Base-by-base conservation (phyloP, 2,329 filamentous ascomycete genomes). In the Stromatinia cepivora region DNA sequence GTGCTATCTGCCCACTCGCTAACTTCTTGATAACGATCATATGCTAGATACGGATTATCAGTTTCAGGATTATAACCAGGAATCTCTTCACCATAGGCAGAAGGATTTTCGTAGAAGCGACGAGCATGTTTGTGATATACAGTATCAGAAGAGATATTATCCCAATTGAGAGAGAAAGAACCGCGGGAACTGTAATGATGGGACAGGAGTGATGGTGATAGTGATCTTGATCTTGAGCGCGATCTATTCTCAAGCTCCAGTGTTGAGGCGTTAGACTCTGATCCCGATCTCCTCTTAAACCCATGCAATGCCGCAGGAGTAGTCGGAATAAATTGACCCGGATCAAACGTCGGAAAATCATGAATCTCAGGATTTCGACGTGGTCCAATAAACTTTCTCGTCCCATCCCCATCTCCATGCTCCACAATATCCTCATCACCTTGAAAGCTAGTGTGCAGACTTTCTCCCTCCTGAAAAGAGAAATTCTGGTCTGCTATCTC, bases 71-170 rank as follows among this genome's bases (percentile, higher is more conserved):
- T 63, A 6, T 68, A 64, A 7, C 58, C 66, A 3, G 31, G 61
- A 20, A 63, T 63, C 9, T 63, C 61, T 20, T 50, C 61, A 17
- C 46, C 61, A 25, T 63, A 63, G 9, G 61, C 31, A 3, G 61
- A n/a, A 2, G 61, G 61, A 52, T 63, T 28, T 46, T 63, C 46
- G 15, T 52, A 63, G n/a, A 63, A 52, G 15, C 61, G 61, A 28
- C 61, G 61, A 36, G 61, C 61, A 63, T 63, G 61, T n/a, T 52
- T 63, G 7, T 63, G 61, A 20, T 63, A 63, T 31, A 63, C 61
- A 11, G 61, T 52, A 39, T 63, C 61, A 4, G 61, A 63, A 13
- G 61, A 63, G 17, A 63, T 63, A 4, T 63, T 63, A 13, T 63
- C 46, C 61, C 46, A 63, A 28, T 52, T 63, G n/a, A 63, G 22